Conservation (phyloP, 2,329 filamentous ascomycete species). For the Scedosporium minutisporum region DNA sequence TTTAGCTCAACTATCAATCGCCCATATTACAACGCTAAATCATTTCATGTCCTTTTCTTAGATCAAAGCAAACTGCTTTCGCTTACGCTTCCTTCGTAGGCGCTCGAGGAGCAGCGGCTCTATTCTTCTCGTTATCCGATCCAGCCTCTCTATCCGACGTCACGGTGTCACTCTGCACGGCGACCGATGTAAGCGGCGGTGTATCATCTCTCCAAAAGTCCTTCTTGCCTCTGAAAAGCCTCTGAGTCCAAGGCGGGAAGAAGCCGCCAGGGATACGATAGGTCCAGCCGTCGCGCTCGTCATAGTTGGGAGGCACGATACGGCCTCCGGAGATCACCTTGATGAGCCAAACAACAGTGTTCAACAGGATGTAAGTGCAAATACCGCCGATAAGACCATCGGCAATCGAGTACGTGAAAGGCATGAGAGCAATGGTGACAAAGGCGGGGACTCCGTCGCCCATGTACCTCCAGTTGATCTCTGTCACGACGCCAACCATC, state of each 20-base stretch:
- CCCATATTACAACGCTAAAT: too few species aligned
- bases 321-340: slow-evolving; percentile 57
- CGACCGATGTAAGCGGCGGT: not conserved
- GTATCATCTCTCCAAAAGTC: slow-evolving; percentile 51
- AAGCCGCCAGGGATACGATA: slow-evolving; percentile 67
- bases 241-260: slow-evolving; percentile 62
- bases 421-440: slow-evolving; percentile 76
- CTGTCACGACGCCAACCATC: slow-evolving; percentile 68
- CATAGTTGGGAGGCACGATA: slow-evolving; percentile 64
- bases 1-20: too few species aligned
- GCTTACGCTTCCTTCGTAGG: not conserved
- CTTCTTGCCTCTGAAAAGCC: slow-evolving; percentile 56
- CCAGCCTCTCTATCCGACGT: not conserved
- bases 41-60: too few species aligned
- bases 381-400: slow-evolving; percentile 79
- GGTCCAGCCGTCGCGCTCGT: slow-evolving; percentile 71
- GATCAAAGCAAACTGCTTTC: not conserved
- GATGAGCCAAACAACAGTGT: slow-evolving; percentile 59
- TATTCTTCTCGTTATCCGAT: not conserved
- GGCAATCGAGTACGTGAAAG: slow-evolving; percentile 81
- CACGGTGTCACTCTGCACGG: not conserved
- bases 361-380: slow-evolving; percentile 66
- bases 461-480: slow-evolving; percentile 84
- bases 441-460: slow-evolving; percentile 80
- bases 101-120: not conserved